Base-by-base conservation (phyloP, 1,284 basidiomycete genomes). In the Ustilago cynodontis region DNA sequence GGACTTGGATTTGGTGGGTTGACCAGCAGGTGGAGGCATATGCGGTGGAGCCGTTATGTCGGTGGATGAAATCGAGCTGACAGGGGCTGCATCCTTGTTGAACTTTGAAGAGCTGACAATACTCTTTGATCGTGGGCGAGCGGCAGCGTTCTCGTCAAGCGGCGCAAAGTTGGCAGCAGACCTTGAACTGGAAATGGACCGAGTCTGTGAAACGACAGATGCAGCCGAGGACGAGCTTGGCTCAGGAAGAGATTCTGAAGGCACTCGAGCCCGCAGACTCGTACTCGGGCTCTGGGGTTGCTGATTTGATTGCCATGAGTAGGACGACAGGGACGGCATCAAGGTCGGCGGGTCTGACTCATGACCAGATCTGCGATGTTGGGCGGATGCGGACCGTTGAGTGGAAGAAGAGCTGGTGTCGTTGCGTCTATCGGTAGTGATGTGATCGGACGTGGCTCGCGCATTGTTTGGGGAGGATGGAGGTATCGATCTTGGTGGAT, bases 41-140 rank as follows among this genome's bases (percentile, higher is more conserved):
- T 50, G 41, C 1, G 33, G 16, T 18, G 24, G 3, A 8, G 8
- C 41, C 2, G 26, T 28, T 11, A 9, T 9, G 18, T 11, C 24
- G 10, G 28, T 39, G 16, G 56, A 51, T 28, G 47, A 57, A 16
- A 58, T 26, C 11, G 57, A 31, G 20, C 1, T 28, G 24, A 49
- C 18, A 9, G 53, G 33, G 14, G 52, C 14, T 26, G 26, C 37
- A 13, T 18, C 9, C n/a, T n/a, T 57, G 29, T 14, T n/a, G 2
- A 41, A 16, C 31, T 43, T 45, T 45, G 65, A 53, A n/a, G 62
- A 54, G 59, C 59, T 55, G 2, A 55, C 59, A 13, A 7, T 68
- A 47, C 71, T 73, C 43, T 73, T 68, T 22, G 71, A 73, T 10
- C 65, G 55, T 18, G 71, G 59, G 10, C 71, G 61, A 45, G 57